phyloP scores from a whole-genome alignment of 345 rosid species.

The Eucalyptus sp. region DNA sequence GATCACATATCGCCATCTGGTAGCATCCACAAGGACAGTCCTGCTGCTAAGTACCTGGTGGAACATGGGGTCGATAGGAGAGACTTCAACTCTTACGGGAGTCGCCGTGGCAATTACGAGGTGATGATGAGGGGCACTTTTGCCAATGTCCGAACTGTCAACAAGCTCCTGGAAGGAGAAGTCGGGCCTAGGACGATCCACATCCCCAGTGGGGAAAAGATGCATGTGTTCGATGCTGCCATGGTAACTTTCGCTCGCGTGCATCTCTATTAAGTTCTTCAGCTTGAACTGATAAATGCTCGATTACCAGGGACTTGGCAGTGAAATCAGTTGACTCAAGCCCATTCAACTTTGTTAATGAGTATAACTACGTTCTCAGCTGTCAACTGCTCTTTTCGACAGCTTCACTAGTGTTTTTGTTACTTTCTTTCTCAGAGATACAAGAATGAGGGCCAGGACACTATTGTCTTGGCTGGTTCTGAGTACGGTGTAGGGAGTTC shows the following conservation, averaged over 20 bases:
- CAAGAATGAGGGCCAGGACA: slow-evolving; percentile 58
- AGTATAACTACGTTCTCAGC: not conserved
- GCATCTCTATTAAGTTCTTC: not conserved
- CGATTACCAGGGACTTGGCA: not conserved
- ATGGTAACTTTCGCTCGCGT: slow-evolving; percentile 26
- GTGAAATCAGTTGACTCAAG: not conserved
- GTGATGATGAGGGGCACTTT: slow-evolving; percentile 81
- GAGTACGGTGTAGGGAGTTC: slow-evolving; percentile 95
- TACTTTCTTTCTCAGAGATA: slow-evolving; percentile 31
- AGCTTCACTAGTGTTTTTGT: not conserved
- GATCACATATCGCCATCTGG: slow-evolving; percentile 95
- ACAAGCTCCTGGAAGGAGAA: slow-evolving; percentile 75
- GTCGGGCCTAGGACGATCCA: slow-evolving; percentile 85
- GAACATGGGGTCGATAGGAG: slow-evolving; percentile 71
- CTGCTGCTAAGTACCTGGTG: slow-evolving; percentile 76
- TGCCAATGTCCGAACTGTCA: slow-evolving; percentile 71
- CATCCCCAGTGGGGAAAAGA: slow-evolving; percentile 68
- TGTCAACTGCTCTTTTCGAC: not conserved
- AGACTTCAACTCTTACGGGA: slow-evolving; percentile 84
- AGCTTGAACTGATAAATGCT: not conserved
- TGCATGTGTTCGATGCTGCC: slow-evolving; percentile 69
- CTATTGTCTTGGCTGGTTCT: slow-evolving; percentile 75
- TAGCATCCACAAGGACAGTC: slow-evolving; percentile 85
- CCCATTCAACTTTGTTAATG: not conserved
- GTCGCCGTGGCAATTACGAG: slow-evolving; percentile 82